Percentiles rank a stretch among this genome's conserved stretches.
phyloP scores from a whole-genome alignment of 2,329 filamentous ascomycete species.

The Gnomoniopsis sp. region DNA sequence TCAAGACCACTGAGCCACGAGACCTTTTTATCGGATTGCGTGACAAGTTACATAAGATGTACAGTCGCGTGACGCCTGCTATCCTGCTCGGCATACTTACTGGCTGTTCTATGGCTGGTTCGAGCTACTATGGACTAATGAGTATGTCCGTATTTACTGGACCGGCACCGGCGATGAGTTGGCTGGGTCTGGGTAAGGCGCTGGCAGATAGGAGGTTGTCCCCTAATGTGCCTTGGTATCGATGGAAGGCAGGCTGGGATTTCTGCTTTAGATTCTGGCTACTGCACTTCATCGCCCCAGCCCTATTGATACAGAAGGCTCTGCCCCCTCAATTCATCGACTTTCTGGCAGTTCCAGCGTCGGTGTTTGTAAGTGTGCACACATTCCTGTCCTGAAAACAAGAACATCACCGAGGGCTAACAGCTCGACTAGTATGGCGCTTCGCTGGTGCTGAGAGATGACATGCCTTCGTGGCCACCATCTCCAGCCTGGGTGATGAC shows the following conservation, averaged over 20 bases:
- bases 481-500: constrained; percentile 49
- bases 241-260: constrained; percentile 12
- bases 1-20: constrained; percentile 70
- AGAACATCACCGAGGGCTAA: background rate
- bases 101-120: constrained; percentile 47
- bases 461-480: constrained; percentile 51
- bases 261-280: constrained; percentile 26
- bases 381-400: background rate
- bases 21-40: constrained; percentile 69
- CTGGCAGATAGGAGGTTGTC: constrained; percentile 9
- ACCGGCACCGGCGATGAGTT: constrained; percentile 38
- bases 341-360: constrained; percentile 38
- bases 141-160: constrained; percentile 53
- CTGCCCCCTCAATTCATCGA: constrained; percentile 38
- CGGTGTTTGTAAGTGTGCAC: constrained; percentile 35
- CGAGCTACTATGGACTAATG: constrained; percentile 50
- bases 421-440: constrained; percentile 40
- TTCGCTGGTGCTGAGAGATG: constrained; percentile 40
- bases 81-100: constrained; percentile 61
- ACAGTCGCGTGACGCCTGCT: constrained; percentile 56
- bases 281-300: constrained; percentile 44
- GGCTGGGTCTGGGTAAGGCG: constrained; percentile 29
- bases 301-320: constrained; percentile 40
- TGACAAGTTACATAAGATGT: constrained; percentile 52
- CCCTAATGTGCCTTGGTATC: constrained; percentile 6